Base-by-base conservation (phyloP, 495 filamentous ascomycete genomes). In the Evansstolkia leycettana region DNA sequence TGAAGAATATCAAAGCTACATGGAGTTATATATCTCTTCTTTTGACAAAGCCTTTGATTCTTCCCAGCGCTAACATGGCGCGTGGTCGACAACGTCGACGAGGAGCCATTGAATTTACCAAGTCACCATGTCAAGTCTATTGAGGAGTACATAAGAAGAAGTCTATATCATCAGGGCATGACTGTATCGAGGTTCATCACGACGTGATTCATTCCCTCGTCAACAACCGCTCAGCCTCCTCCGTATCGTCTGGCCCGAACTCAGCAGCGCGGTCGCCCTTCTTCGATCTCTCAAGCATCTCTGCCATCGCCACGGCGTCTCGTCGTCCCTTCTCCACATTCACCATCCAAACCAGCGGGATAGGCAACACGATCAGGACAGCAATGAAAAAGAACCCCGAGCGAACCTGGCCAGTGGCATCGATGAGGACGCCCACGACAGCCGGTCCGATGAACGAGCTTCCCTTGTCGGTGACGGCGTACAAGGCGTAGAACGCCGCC, bases 401-500 rank as follows among this genome's bases (percentile, higher is more conserved):
- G 28, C 87, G 67, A 36, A 94, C 88, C 41, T 83, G 76, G 0
- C 87, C 85, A 2, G 78, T 81, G 13, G 65, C 72, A 43, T 93
- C 85, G 12, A 85, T 84, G 14, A 94, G 80, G 7, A 75, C 65
- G 0, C 87, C 87, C 0, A 94, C 87, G 38, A 94, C 81, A 0
- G 84, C 80, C 8, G 87, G 87, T 0, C 87, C 87, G 42, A 94
- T 87, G 18, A 94, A 72, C 40, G 79, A 85, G 17, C 79, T 85
- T 0, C 87, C 87, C 52, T 94, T 94, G 48, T 94, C 87, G 6
- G 87, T 94, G 33, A 90, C 89, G 2, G 87, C 87, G 45, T 93
- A 94, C 4, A 94, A 67, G 0, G 87, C 87, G 55, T 87, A 94
- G 47, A 94, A 94, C 0, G 87, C 84, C 0, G 87, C 87, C 53